Percentiles rank a stretch among this genome's conserved stretches.
Evolutionary conservation across 768 basidiomycete genomes (phyloP).

Genomic region (Peribolospora baueri): DNA sequence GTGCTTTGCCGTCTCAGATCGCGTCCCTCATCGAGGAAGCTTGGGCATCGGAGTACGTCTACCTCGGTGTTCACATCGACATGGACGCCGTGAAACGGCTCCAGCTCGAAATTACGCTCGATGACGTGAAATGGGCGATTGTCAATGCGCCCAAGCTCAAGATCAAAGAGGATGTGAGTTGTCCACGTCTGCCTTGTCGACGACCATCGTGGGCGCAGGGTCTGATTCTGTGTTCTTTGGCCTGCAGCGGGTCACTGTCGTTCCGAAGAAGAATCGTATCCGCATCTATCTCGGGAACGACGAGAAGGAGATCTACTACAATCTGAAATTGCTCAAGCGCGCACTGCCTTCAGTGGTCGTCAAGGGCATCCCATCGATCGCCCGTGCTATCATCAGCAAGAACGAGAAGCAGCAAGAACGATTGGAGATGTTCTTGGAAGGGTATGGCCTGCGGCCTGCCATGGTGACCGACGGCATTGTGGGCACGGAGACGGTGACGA

Average conservation of each 20-base stretch:
- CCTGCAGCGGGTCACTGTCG: constrained; percentile 16
- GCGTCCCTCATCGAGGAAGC: constrained; percentile 84
- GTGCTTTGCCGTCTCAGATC: constrained; percentile 28
- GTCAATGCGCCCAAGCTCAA: constrained; percentile 69
- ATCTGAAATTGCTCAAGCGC: constrained; percentile 59
- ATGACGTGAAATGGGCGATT: constrained; percentile 82
- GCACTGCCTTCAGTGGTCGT: constrained; percentile 65
- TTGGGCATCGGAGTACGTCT: constrained; percentile 79
- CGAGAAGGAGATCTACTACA: constrained; percentile 8
- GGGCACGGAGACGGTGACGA: constrained; percentile 75
- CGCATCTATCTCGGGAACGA: constrained; percentile 22
- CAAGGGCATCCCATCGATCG: constrained; percentile 69
- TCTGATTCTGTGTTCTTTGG: background rate
- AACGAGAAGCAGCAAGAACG: constrained; percentile 72
- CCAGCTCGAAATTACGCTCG: constrained; percentile 73
- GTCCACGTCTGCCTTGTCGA: background rate
- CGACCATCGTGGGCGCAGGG: too few relatives aligned
- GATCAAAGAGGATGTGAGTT: constrained; percentile 53
- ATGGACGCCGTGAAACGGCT: constrained; percentile 55
- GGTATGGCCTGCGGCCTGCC: constrained; percentile 83
- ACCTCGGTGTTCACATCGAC: constrained; percentile 80
- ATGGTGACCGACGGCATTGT: constrained; percentile 94
- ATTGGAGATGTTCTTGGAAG: constrained; percentile 84
- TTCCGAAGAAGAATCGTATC: constrained; percentile 19
- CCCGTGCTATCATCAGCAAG: constrained; percentile 86